Evolutionary conservation across 768 basidiomycete species (phyloP).

Genomic region (Termitomyces eurrhizus): DNA sequence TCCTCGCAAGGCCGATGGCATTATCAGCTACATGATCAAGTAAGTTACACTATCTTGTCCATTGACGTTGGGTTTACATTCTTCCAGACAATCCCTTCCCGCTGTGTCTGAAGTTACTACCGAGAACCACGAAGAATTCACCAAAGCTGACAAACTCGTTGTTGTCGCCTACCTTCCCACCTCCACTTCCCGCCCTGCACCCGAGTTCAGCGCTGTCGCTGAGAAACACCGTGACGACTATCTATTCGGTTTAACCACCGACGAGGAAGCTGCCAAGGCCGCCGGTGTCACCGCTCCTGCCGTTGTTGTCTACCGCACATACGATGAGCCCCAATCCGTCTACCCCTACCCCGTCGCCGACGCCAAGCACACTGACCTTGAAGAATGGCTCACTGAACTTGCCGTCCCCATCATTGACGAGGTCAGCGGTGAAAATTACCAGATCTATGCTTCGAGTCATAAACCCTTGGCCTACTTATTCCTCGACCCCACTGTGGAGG

Average conservation of each 20-base stretch:
- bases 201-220: conserved; percentile 77
- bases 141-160: conserved; percentile 85
- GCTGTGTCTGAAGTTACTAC: conserved; percentile 82
- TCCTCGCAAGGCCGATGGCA: conserved; percentile 92
- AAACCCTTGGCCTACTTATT: conserved; percentile 96
- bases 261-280: conserved; percentile 59
- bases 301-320: conserved; percentile 87
- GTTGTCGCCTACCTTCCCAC: conserved; percentile 79
- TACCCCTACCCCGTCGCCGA: conserved; percentile 64
- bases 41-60: conserved; percentile 32
- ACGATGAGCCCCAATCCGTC: conserved; percentile 76
- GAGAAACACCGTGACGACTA: conserved; percentile 89
- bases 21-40: conserved; percentile 96
- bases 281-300: conserved; percentile 79
- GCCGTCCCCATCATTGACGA: conserved; percentile 88
- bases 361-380: conserved; percentile 57
- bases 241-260: conserved; percentile 85
- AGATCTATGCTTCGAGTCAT: conserved; percentile 69
- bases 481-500: conserved; percentile 71
- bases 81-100: conserved; percentile 79
- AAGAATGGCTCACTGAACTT: conserved; percentile 77
- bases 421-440: conserved; percentile 93
- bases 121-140: conserved; percentile 80
- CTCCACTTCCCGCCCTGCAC: conserved; percentile 61
- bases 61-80: not conserved